phyloP scores from a whole-genome alignment of 192 early-diverging fungal genomes.

The Polychytrium aggregatum region DNA sequence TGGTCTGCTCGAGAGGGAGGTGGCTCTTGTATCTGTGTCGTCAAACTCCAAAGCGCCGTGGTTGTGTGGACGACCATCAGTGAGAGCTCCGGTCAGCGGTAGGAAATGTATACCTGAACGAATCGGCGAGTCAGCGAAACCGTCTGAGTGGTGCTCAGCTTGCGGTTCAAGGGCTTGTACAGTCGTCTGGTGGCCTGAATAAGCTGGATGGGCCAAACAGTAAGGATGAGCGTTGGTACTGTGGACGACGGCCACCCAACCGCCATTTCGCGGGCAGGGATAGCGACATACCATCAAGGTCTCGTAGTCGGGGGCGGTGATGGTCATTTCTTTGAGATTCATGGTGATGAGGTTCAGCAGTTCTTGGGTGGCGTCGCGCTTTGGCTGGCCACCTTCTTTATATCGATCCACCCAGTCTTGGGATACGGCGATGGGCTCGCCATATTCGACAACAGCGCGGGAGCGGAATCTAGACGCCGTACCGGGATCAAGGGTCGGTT shows the following conservation, averaged over 20 bases:
- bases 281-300: slow-evolving; percentile 88
- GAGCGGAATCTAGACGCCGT: slow-evolving; percentile 80
- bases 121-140: slow-evolving; percentile 86
- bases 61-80: background rate
- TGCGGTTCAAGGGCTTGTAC: slow-evolving; percentile 79
- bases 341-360: slow-evolving; percentile 70
- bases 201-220: slow-evolving; percentile 34
- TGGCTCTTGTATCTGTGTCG: no score
- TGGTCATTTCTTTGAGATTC: slow-evolving; percentile 74
- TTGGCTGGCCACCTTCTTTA: slow-evolving; percentile 66
- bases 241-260: background rate
- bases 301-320: slow-evolving; percentile 88
- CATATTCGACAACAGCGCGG: slow-evolving; percentile 93
- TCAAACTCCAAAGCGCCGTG: no score
- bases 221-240: background rate
- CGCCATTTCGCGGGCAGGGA: slow-evolving; percentile 11
- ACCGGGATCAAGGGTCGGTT: no score
- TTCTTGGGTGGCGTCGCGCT: slow-evolving; percentile 67
- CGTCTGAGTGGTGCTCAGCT: slow-evolving; percentile 72
- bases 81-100: background rate
- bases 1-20: no score
- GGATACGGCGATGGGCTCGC: slow-evolving; percentile 74
- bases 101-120: slow-evolving; percentile 13
- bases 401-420: slow-evolving; percentile 70
- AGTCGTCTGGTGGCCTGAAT: slow-evolving; percentile 89